These are phyloP conservation scores for Globisporangium mamillatum DNA, from an alignment of 352 stramenopile species.

Conservation along the genomic window DNA sequence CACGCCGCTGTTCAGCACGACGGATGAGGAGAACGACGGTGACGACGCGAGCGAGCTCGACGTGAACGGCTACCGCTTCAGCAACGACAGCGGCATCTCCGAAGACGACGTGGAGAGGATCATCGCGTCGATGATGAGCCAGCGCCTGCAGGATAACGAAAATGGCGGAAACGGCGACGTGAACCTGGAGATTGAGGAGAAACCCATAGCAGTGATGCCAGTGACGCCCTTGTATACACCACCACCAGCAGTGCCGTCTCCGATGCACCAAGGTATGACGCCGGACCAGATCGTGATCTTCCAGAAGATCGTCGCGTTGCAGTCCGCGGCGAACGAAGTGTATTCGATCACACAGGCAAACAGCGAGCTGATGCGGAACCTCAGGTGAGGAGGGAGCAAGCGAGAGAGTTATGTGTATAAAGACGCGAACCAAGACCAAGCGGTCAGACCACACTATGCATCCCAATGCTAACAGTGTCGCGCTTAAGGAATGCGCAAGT, in stretches of 20 bases:
- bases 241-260: not conserved
- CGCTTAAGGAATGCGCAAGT: too few relatives aligned
- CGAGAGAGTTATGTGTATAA: not conserved
- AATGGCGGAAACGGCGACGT: not conserved
- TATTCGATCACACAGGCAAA: constrained; percentile 45
- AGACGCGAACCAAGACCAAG: not conserved
- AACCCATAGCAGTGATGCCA: not conserved
- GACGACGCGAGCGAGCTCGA: constrained; percentile 12
- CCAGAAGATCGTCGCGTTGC: constrained; percentile 35
- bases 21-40: not conserved
- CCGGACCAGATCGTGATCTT: constrained; percentile 19
- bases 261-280: not conserved
- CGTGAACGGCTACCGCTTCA: constrained; percentile 13
- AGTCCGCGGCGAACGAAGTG: constrained; percentile 35
- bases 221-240: not conserved
- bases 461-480: too few relatives aligned
- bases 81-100: constrained; percentile 11
- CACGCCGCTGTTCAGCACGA: not conserved
- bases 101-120: constrained; percentile 18
- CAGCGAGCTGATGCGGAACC: constrained; percentile 33
- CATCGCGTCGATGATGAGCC: constrained; percentile 12
- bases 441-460: not conserved
- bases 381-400: constrained; percentile 12
- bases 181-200: constrained; percentile 5
- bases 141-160: not conserved